phyloP scores from a whole-genome alignment of 345 rosid species.

The Acer saccharum region DNA sequence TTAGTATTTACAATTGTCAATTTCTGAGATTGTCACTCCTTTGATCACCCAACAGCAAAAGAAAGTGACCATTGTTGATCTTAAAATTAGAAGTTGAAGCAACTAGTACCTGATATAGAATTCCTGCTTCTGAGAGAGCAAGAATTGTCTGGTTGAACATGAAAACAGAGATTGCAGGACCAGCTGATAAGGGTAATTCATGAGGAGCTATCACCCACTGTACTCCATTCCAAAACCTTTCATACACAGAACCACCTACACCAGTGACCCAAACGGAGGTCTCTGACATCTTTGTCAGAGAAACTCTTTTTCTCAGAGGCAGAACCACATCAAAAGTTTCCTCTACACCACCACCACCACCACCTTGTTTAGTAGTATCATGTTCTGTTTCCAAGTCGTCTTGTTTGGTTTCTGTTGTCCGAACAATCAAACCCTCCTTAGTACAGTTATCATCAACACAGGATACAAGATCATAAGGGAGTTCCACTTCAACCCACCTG shows the following conservation, averaged over 20 bases:
- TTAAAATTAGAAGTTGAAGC: background rate
- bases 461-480: conserved; percentile 65
- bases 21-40: too few species aligned
- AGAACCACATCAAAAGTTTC: conserved; percentile 30
- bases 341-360: conserved; percentile 21
- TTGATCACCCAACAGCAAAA: too few species aligned
- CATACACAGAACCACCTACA: conserved; percentile 63
- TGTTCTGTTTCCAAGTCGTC: conserved; percentile 15
- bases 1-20: too few species aligned
- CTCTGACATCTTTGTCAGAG: conserved; percentile 62
- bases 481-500: conserved; percentile 58
- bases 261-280: conserved; percentile 71
- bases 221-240: conserved; percentile 80
- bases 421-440: conserved; percentile 50
- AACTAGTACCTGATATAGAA: conserved; percentile 52
- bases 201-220: conserved; percentile 77
- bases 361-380: conserved; percentile 22
- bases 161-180: conserved; percentile 45
- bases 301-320: conserved; percentile 57
- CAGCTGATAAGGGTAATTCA: conserved; percentile 50
- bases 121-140: conserved; percentile 60
- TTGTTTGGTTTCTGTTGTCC: conserved; percentile 19
- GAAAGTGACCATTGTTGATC: background rate
- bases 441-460: conserved; percentile 59
- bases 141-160: conserved; percentile 66